phyloP scores from a whole-genome alignment of 1,284 basidiomycete species.

The Pseudozyma pruni region DNA sequence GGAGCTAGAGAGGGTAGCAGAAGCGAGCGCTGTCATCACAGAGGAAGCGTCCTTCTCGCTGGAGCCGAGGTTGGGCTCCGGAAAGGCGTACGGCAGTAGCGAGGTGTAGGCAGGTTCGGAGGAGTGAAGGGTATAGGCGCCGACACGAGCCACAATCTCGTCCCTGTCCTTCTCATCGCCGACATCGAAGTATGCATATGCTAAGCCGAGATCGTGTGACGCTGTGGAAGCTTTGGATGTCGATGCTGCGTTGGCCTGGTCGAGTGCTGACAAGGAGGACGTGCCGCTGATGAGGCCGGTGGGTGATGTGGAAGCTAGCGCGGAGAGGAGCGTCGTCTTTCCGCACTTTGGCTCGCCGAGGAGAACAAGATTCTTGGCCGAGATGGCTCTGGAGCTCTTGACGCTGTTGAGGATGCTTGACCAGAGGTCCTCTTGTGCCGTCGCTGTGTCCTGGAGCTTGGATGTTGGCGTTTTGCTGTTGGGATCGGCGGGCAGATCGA shows the following conservation, averaged over 20 bases:
- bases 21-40: constrained; percentile 28
- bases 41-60: constrained; percentile 29
- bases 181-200: constrained; percentile 61
- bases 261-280: neutral
- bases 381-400: constrained; percentile 82
- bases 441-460: constrained; percentile 1
- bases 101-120: constrained; percentile 78
- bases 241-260: neutral
- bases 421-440: constrained; percentile 76
- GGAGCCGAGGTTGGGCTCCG: constrained; percentile 71
- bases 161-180: constrained; percentile 59
- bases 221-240: neutral
- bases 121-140: constrained; percentile 88
- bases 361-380: constrained; percentile 83
- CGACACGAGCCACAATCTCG: constrained; percentile 71
- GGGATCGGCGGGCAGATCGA: constrained; percentile 14
- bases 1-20: constrained; percentile 12
- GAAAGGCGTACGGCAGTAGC: constrained; percentile 84
- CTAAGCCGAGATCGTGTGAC: constrained; percentile 50
- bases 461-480: constrained; percentile 12
- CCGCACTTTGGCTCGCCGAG: constrained; percentile 79
- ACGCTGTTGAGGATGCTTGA: constrained; percentile 88
- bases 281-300: constrained; percentile 38
- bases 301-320: constrained; percentile 71
- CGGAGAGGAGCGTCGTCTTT: constrained; percentile 78